These are phyloP conservation scores for Aspergillus arachidicola DNA, from an alignment of 2,329 filamentous ascomycete species.

Conservation along the genomic window DNA sequence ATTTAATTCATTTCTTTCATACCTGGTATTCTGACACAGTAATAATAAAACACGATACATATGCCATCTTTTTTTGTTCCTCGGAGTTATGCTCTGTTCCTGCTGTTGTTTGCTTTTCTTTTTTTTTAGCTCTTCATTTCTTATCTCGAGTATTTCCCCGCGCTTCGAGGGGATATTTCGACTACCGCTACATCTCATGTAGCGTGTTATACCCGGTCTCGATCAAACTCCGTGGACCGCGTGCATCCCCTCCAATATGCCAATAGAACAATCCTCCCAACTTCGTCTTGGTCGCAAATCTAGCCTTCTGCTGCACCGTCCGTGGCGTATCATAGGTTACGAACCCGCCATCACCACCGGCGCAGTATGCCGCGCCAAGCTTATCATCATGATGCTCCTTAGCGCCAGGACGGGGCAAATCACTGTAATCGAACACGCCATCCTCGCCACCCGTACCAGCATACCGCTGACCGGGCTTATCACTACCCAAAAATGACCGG, in stretches of 20 bases:
- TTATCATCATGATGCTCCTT: slow-evolving; percentile 70
- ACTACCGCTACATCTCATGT: slow-evolving; percentile 40
- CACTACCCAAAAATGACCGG: slow-evolving; percentile 70
- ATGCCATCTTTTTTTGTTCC: background rate
- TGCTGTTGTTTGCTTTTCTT: background rate
- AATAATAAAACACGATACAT: background rate
- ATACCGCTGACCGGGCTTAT: slow-evolving; percentile 65
- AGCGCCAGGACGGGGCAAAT: slow-evolving; percentile 64
- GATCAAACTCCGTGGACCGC: slow-evolving; percentile 60
- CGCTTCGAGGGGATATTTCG: background rate
- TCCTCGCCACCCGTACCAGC: slow-evolving; percentile 59
- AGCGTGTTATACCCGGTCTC: slow-evolving; percentile 62
- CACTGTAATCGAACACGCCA: slow-evolving; percentile 73
- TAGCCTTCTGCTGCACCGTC: slow-evolving; percentile 74
- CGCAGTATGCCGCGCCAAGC: slow-evolving; percentile 69
- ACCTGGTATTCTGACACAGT: slow-evolving; percentile 5
- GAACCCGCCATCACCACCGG: slow-evolving; percentile 72
- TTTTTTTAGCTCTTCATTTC: background rate
- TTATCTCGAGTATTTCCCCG: background rate
- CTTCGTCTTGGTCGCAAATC: slow-evolving; percentile 70
- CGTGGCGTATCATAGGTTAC: slow-evolving; percentile 78
- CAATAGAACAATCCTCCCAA: slow-evolving; percentile 81
- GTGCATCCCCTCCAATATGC: slow-evolving; percentile 72
- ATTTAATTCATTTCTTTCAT: slow-evolving; percentile 2
- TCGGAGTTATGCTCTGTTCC: background rate